These are phyloP conservation scores for Alternaria solani DNA, from an alignment of 2,329 filamentous ascomycete species.

Conservation along the genomic window DNA sequence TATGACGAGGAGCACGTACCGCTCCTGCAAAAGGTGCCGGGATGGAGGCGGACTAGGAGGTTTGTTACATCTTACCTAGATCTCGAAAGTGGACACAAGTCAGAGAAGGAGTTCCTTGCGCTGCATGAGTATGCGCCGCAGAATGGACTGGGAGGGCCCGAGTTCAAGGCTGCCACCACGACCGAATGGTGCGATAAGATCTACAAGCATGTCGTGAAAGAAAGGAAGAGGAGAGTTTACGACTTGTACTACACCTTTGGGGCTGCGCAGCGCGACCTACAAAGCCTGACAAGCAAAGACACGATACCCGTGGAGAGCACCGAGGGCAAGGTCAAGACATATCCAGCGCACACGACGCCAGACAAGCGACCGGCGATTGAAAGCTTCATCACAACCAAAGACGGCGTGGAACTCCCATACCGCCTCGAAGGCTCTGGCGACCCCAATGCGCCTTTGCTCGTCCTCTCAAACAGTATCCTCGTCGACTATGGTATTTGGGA, in stretches of 20 bases:
- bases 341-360: conserved; percentile 51
- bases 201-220: conserved; percentile 65
- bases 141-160: conserved; percentile 72
- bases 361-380: conserved; percentile 61
- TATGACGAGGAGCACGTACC: conserved; percentile 77
- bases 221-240: conserved; percentile 68
- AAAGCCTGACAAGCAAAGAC: conserved; percentile 61
- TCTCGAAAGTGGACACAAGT: conserved; percentile 44
- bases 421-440: conserved; percentile 75
- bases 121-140: conserved; percentile 75
- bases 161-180: conserved; percentile 68
- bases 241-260: conserved; percentile 83
- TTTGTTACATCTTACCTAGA: conserved; percentile 71
- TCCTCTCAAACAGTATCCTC: conserved; percentile 82
- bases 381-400: conserved; percentile 72
- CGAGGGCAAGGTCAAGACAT: conserved; percentile 65
- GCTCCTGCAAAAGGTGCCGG: conserved; percentile 76
- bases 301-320: conserved; percentile 59
- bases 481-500: conserved; percentile 85
- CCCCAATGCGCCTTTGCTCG: conserved; percentile 73
- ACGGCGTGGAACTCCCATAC: conserved; percentile 75
- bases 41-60: conserved; percentile 77
- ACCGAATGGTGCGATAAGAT: conserved; percentile 70
- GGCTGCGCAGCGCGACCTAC: conserved; percentile 73
- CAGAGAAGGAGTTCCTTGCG: conserved; percentile 64